These are phyloP conservation scores for Fragaria nilgerrensis DNA, from an alignment of 306 rosid genomes.

Conservation along the genomic window DNA sequence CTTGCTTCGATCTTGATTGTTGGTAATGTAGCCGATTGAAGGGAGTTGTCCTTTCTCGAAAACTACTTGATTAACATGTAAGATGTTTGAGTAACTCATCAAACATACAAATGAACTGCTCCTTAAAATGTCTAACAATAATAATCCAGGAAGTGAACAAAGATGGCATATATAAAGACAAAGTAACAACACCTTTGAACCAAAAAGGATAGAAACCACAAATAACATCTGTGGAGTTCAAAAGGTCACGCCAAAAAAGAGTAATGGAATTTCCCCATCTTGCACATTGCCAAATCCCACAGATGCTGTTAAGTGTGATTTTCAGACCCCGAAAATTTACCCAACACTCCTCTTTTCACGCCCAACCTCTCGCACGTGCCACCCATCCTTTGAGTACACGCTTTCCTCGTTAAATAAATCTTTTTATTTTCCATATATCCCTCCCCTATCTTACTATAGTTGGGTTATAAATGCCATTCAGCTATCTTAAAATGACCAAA, in stretches of 20 bases:
- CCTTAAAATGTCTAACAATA: neutral
- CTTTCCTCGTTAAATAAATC: constrained; percentile 18
- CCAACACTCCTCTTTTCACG: constrained; percentile 37
- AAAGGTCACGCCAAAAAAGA: constrained; percentile 40
- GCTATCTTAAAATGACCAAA: constrained; percentile 16
- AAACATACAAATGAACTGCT: neutral
- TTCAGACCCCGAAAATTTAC: constrained; percentile 41
- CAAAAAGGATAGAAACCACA: neutral
- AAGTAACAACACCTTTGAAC: neutral
- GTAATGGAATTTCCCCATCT: constrained; percentile 41
- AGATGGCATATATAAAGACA: neutral
- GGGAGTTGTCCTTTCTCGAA: neutral
- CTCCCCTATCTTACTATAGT: constrained; percentile 25
- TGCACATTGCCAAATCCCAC: constrained; percentile 49
- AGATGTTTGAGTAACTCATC: neutral
- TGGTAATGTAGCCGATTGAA: neutral
- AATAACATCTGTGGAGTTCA: constrained; percentile 45
- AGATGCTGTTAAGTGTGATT: constrained; percentile 50
- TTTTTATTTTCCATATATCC: neutral
- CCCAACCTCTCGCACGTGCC: constrained; percentile 54
- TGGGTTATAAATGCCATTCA: constrained; percentile 37
- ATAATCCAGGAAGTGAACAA: neutral
- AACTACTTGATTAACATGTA: neutral
- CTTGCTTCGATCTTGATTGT: too few relatives aligned
- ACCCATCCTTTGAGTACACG: constrained; percentile 29